phyloP scores from a whole-genome alignment of 805 yeast genomes.

The Ogataea wickerhamii region DNA sequence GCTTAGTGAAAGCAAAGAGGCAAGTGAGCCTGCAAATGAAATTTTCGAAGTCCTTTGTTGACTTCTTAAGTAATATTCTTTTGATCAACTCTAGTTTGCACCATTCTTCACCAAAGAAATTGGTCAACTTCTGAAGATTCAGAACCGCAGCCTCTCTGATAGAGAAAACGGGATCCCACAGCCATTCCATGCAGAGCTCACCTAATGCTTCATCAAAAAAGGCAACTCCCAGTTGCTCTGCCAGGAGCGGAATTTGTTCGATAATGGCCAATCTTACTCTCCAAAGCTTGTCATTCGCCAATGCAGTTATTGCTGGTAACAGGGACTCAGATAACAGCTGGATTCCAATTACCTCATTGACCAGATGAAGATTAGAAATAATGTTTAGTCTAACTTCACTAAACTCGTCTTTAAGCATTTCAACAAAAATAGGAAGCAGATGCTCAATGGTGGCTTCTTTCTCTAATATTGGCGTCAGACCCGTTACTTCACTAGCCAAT shows the following conservation, averaged over 20 bases:
- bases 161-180: constrained; percentile 96
- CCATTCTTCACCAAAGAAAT: constrained; percentile 92
- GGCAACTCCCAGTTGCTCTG: constrained; percentile 88
- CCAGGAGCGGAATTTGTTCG: constrained; percentile 91
- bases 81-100: constrained; percentile 79
- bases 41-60: constrained; percentile 45
- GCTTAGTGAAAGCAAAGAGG: constrained; percentile 78
- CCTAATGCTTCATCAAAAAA: constrained; percentile 92
- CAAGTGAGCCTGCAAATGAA: constrained; percentile 92
- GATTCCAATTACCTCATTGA: constrained; percentile 92
- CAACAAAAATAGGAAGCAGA: constrained; percentile 81
- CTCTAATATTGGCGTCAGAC: constrained; percentile 80
- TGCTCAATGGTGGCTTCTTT: constrained; percentile 79
- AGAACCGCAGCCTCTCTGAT: constrained; percentile 94
- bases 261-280: constrained; percentile 95
- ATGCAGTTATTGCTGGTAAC: constrained; percentile 91
- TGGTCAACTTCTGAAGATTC: constrained; percentile 74
- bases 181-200: constrained; percentile 91
- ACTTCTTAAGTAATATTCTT: constrained; percentile 54
- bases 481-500: constrained; percentile 82
- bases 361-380: constrained; percentile 85
- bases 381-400: constrained; percentile 95
- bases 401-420: constrained; percentile 93
- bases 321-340: constrained; percentile 80
- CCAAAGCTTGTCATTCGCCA: constrained; percentile 97